These are phyloP conservation scores for Pestalotiopsis sp. DNA, from an alignment of 2,329 filamentous ascomycete genomes.

Conservation along the genomic window DNA sequence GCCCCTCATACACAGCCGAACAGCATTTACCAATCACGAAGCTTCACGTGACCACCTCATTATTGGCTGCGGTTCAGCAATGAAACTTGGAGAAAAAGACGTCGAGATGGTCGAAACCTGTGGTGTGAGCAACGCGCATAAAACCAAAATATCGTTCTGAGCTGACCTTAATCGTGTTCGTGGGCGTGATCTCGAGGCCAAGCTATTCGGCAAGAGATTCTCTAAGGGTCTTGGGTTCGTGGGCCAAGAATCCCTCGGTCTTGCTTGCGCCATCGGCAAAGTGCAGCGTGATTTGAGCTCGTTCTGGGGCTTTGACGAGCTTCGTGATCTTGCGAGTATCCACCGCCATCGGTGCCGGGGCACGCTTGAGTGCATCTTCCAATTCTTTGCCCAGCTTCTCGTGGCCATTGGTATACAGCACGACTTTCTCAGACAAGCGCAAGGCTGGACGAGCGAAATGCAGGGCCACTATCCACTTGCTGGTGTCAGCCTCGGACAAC, in stretches of 20 bases:
- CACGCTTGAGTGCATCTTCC: not conserved
- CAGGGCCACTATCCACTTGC: not conserved
- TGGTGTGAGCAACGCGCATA: too few relatives aligned
- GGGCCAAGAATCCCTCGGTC: conserved; percentile 17
- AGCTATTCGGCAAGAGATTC: conserved; percentile 17
- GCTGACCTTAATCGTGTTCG: conserved; percentile 4
- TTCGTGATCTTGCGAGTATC: not conserved
- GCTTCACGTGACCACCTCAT: too few relatives aligned
- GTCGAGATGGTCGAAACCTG: too few relatives aligned
- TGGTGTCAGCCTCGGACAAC: not conserved
- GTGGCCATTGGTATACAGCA: not conserved
- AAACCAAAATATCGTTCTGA: too few relatives aligned
- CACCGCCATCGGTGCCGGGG: not conserved
- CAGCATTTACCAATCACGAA: too few relatives aligned
- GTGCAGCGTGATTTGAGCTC: not conserved
- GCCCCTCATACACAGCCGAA: not conserved
- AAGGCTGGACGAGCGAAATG: not conserved
- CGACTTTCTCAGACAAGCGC: not conserved
- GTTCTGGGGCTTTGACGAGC: not conserved
- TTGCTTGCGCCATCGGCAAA: not conserved
- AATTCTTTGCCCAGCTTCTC: not conserved
- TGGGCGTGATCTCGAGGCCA: conserved; percentile 15
- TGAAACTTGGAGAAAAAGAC: too few relatives aligned
- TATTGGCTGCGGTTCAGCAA: too few relatives aligned
- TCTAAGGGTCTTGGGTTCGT: conserved; percentile 18